Evolutionary conservation across 768 basidiomycete species (phyloP), one percentile per base, ranked within the genome.

Genomic region (Podaxis carcinomalis): DNA sequence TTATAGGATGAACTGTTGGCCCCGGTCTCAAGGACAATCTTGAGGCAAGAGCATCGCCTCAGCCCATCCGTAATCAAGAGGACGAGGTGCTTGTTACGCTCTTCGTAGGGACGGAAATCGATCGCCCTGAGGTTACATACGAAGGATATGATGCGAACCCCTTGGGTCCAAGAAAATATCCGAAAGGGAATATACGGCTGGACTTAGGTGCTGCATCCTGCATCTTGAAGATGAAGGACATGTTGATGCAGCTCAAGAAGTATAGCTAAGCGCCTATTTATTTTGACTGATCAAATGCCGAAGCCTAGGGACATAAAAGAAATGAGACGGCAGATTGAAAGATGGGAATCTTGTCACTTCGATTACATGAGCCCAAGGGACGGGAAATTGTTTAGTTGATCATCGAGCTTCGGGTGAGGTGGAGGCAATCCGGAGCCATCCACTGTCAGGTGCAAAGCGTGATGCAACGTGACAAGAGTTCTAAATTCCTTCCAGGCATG

Each of bases 31-130:
- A 10, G 32, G 46, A 37, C 5, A 61, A 2, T 13, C 13, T 10
- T 25, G 44, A 13, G 19, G 9, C 28, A 25, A 71, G 72, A 14
- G 67, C 46, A 1, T 35, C 2, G 69, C 76, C 39, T 81, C 78
- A 4, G 82, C 79, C 62, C 72, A 69, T 2, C 71, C 74, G 13
- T 72, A 57, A 59, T 75, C 74, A 11, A 74, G 68, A 3, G 73
- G 68, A 1, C 61, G 58, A 16, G 74, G 74, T 23, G 65, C 54
- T 21, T 23, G 32, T 6, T 68, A 27, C 66, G 64, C 42, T 74
- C 68, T 11, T 37, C 58, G 21, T 51, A 51, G 0, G 49, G 19
- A 6, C 74, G 69, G 16, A 59, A 63, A 57, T 74, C 73, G 10
- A 66, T 27, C 4, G 63, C 64, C 37, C 59, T 67, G 14, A 65